A percentile compares a stretch with the other conserved stretches of the same genome.
Evolutionary conservation across 257 asterid genomes (phyloP).

Genomic region (Prunella vulgaris): DNA sequence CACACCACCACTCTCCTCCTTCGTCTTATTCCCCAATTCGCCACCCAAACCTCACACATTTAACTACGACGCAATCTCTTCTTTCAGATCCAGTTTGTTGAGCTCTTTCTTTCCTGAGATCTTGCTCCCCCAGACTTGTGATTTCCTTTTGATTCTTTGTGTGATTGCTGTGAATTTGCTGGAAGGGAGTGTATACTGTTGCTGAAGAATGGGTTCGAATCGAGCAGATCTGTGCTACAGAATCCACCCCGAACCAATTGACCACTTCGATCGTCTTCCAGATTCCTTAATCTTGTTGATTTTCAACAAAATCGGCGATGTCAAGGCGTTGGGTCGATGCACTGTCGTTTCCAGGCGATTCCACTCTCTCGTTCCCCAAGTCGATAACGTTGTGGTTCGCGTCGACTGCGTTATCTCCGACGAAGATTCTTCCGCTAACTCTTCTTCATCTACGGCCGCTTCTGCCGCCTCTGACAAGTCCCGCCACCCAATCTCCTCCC

Average conservation of each 20-base stretch:
- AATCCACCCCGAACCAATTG: conserved; percentile 50
- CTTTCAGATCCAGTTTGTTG: conserved; percentile 8
- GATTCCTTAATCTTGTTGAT: conserved; percentile 63
- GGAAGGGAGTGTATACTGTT: neutral
- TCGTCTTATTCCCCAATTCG: conserved; percentile 6
- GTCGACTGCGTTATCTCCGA: conserved; percentile 89
- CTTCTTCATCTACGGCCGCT: conserved; percentile 20
- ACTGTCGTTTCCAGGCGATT: conserved; percentile 64
- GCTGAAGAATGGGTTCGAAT: conserved; percentile 33
- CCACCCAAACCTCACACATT: neutral
- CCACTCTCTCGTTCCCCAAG: conserved; percentile 64
- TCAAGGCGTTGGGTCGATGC: conserved; percentile 72
- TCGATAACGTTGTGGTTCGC: conserved; percentile 67
- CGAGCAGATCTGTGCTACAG: conserved; percentile 44
- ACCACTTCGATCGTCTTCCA: conserved; percentile 61
- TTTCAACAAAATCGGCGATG: conserved; percentile 78
- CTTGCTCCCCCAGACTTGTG: neutral
- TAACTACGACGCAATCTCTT: neutral
- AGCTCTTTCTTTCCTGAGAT: neutral
- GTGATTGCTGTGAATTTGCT: neutral
- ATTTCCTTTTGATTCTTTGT: neutral
- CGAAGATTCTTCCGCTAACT: conserved; percentile 44
- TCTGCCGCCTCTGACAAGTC: conserved; percentile 35
- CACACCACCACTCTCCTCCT: conserved; percentile 18
- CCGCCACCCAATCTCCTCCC: conserved; percentile 47